Percentiles rank a stretch among this genome's conserved stretches.
Evolutionary conservation across 345 rosid species (phyloP).

Genomic region (Dipteronia sinensis): DNA sequence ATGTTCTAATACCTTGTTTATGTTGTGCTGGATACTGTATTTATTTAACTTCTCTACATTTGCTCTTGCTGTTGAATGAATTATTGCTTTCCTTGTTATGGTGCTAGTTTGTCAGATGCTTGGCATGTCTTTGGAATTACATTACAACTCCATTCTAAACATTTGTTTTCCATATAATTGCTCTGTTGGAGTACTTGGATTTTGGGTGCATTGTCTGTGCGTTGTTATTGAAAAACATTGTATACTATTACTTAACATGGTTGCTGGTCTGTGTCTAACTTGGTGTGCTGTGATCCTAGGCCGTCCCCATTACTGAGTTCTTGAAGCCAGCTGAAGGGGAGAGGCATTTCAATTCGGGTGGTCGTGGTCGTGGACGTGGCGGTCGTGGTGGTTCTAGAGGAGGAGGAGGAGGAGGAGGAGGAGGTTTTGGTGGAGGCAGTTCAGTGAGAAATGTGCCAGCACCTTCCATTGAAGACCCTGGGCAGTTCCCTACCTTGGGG

Average conservation of each 20-base stretch:
- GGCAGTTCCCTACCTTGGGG: slow-evolving; percentile 76
- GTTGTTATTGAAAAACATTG: background rate
- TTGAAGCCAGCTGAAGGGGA: slow-evolving; percentile 73
- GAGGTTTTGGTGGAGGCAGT: slow-evolving; percentile 33
- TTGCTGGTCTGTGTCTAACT: background rate
- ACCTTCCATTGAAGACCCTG: slow-evolving; percentile 63
- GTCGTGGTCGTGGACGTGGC: slow-evolving; percentile 58
- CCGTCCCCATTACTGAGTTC: slow-evolving; percentile 70
- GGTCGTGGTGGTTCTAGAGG: slow-evolving; percentile 58
- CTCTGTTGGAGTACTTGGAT: no score
- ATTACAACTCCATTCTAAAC: background rate
- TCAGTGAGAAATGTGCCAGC: slow-evolving; percentile 33
- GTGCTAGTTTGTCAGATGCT: background rate
- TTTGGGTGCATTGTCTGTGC: no score
- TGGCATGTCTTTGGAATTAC: background rate
- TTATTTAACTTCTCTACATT: background rate
- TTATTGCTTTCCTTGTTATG: background rate
- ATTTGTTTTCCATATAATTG: background rate
- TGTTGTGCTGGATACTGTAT: no score
- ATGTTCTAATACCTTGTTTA: background rate
- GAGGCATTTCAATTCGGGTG: slow-evolving; percentile 33
- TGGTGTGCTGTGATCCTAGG: slow-evolving; percentile 28
- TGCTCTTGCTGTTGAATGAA: background rate
- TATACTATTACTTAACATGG: background rate
- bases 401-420: slow-evolving; percentile 49